A percentile compares a stretch with the other conserved stretches of the same genome.
Conservation (phyloP, 768 basidiomycete genomes). For the Boletus vinaceobasis region DNA sequence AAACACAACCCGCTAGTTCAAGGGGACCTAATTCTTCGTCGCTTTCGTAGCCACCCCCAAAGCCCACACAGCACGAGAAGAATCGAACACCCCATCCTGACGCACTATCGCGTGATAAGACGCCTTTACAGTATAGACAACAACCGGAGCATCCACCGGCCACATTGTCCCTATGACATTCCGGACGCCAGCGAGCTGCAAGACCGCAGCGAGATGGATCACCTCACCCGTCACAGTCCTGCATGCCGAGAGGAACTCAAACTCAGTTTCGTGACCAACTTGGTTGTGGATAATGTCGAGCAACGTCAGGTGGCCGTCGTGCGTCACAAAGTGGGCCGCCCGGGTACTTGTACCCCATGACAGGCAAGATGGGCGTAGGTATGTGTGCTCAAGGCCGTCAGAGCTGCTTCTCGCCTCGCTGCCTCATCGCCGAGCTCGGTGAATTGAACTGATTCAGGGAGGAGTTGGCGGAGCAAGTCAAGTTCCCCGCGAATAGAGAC, state of each 20-base stretch:
- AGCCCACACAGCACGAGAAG: slow-evolving; percentile 14
- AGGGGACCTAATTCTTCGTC: slow-evolving; percentile 10
- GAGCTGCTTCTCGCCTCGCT: slow-evolving; percentile 12
- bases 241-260: slow-evolving; percentile 33
- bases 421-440: slow-evolving; percentile 10
- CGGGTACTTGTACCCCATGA: slow-evolving; percentile 19
- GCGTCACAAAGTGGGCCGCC: slow-evolving; percentile 15
- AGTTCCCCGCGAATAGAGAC: slow-evolving; percentile 14
- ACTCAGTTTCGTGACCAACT: slow-evolving; percentile 13
- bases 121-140: slow-evolving; percentile 8
- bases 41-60: slow-evolving; percentile 9
- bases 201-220: slow-evolving; percentile 30
- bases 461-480: slow-evolving; percentile 5
- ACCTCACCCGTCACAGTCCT: slow-evolving; percentile 29
- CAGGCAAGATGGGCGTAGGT: slow-evolving; percentile 27
- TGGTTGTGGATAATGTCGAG: slow-evolving; percentile 19
- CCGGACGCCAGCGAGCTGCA: slow-evolving; percentile 27
- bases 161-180: slow-evolving; percentile 33
- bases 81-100: slow-evolving; percentile 14
- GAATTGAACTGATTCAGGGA: slow-evolving; percentile 6
- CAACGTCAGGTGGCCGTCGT: slow-evolving; percentile 18
- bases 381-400: slow-evolving; percentile 13
- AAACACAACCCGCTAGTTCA: slow-evolving; percentile 23
- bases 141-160: slow-evolving; percentile 25
- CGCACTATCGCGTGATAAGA: slow-evolving; percentile 21